Base-by-base conservation (phyloP, 1,284 basidiomycete species). In the Ustilago shanxiensis region DNA sequence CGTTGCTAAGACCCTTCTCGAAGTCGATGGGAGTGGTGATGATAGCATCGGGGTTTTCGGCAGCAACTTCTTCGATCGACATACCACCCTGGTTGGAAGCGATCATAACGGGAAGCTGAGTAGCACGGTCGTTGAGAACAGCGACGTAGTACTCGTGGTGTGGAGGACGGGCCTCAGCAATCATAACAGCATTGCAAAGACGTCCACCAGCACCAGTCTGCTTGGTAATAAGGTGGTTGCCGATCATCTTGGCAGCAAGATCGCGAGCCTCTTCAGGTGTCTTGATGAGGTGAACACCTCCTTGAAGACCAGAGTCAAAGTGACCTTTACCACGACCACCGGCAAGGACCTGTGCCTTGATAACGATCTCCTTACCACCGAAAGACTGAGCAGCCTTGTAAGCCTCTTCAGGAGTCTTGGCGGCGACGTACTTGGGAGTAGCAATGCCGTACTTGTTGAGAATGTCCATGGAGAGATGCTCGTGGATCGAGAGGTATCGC, bases 1-100 rank as follows among this genome's bases (percentile, higher is more conserved):
- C 86, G 81, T 92, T 89, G 80, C 90, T 90, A 53, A 99, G 89
- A 28, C 97, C 97, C 29, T 91, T 93, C 71, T 93, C 89, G 83
- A 93, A 95, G 87, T 93, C 89, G 84, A 99, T 95, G 52, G 94
- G 93, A 14, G 93, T 95, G 60, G 96, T 98, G 86, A 99, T 95
- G 87, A 99, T 99, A 35, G 97, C 94, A 51, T 89, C 89, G 39
- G 97, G 97, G 85, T 95, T 94, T 84, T 98, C 95, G 57, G 93
- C 93, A n/a, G 97, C 97, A 56, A 99, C 97, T 85, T 99, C 97
- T 88, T 99, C 97, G 86, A 99, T 99, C 89, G 95, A 97, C 87
- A 87, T 88, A 63, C 87, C 87, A 55, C 87, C 87, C 87, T 98
- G 95, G 61, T 90, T 90, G 47, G 97, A 99, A 24, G 93, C 93